Conservation (phyloP, 805 yeast species). For the Yarrowia deformans region DNA sequence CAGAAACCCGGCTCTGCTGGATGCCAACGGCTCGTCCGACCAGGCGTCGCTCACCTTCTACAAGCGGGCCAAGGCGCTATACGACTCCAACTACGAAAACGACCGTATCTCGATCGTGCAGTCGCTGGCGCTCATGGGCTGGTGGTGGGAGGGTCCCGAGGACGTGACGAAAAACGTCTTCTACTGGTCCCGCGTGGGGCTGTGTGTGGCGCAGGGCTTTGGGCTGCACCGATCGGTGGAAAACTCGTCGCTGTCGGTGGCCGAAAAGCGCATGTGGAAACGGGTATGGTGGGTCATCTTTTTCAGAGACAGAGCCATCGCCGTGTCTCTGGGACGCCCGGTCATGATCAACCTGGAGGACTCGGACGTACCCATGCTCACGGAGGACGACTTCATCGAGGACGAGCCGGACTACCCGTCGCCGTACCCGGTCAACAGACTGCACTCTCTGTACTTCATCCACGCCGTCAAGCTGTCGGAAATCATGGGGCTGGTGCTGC, state of each 20-base stretch:
- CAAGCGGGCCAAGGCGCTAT: slow-evolving; percentile 75
- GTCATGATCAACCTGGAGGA: slow-evolving; percentile 71
- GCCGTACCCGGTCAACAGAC: slow-evolving; percentile 55
- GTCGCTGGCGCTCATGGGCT: slow-evolving; percentile 66
- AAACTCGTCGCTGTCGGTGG: slow-evolving; percentile 51
- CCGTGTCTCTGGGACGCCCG: slow-evolving; percentile 80
- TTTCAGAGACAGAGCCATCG: slow-evolving; percentile 71
- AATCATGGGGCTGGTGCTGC: slow-evolving; percentile 70
- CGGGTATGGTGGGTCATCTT: slow-evolving; percentile 81
- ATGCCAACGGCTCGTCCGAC: slow-evolving; percentile 56
- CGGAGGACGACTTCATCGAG: slow-evolving; percentile 68
- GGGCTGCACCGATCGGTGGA: slow-evolving; percentile 72
- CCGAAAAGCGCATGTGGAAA: slow-evolving; percentile 61
- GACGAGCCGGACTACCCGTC: slow-evolving; percentile 54
- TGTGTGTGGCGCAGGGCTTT: slow-evolving; percentile 73
- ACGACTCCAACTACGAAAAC: slow-evolving; percentile 71
- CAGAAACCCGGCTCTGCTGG: slow-evolving; percentile 60
- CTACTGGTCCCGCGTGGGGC: slow-evolving; percentile 74
- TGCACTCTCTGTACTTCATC: slow-evolving; percentile 65
- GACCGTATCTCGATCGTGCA: slow-evolving; percentile 70
- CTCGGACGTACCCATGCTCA: slow-evolving; percentile 77
- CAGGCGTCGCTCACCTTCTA: slow-evolving; percentile 66
- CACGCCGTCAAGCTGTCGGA: slow-evolving; percentile 71
- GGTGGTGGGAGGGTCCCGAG: slow-evolving; percentile 78
- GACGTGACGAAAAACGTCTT: slow-evolving; percentile 69